Evolutionary conservation across 2,329 filamentous ascomycete species (phyloP).

Genomic region (Lithohypha guttulata): DNA sequence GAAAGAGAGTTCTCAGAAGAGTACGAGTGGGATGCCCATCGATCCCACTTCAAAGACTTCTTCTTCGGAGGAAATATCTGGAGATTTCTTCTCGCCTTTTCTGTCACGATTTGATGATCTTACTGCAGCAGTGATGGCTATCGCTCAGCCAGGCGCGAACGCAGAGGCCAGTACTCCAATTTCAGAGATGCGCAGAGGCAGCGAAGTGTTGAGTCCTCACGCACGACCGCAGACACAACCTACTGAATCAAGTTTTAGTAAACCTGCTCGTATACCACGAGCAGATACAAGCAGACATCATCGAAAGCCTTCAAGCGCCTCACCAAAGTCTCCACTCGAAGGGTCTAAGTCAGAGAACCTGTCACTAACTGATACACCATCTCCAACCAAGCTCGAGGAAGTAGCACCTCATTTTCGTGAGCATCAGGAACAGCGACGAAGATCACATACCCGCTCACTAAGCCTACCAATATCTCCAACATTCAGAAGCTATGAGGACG

Average conservation of each 20-base stretch:
- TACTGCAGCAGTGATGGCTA: not conserved
- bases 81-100: no score
- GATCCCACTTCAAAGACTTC: no score
- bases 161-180: no score
- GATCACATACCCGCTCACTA: not conserved
- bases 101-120: no score
- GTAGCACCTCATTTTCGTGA: not conserved
- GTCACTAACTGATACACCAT: slow-evolving; percentile 1
- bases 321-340: not conserved
- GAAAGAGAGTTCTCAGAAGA: no score
- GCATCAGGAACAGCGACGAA: slow-evolving; percentile 4
- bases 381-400: slow-evolving; percentile 1
- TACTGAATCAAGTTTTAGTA: not conserved
- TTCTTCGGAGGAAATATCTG: no score
- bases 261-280: not conserved
- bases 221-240: not conserved
- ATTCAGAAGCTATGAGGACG: not conserved
- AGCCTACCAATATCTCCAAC: not conserved
- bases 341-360: not conserved
- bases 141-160: not conserved
- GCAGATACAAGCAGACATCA: not conserved
- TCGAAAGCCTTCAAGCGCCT: not conserved
- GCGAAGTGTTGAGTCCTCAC: not conserved
- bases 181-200: not conserved
- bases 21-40: no score